Percentiles rank a stretch among this genome's conserved stretches.
These are phyloP conservation scores for Fusarium albosuccineum DNA, from an alignment of 2,329 filamentous ascomycete species.

Conservation along the genomic window DNA sequence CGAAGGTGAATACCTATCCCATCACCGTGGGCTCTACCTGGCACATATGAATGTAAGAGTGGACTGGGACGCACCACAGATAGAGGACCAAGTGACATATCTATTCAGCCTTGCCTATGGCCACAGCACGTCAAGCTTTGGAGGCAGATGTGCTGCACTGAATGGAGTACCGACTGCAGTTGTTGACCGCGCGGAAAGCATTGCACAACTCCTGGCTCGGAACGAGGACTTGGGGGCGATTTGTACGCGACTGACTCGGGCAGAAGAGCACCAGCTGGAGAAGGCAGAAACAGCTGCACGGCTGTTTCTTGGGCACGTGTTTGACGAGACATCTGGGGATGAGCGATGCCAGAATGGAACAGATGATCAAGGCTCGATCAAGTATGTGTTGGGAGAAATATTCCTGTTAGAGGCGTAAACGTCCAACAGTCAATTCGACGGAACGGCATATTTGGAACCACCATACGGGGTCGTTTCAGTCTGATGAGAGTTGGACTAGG, in stretches of 20 bases:
- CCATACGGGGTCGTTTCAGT: too few species aligned
- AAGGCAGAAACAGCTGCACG: constrained; percentile 74
- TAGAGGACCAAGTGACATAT: constrained; percentile 76
- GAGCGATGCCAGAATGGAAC: neutral
- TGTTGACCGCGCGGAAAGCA: constrained; percentile 79
- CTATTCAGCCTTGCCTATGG: constrained; percentile 79
- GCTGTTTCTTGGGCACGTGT: constrained; percentile 61
- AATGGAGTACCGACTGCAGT: constrained; percentile 83
- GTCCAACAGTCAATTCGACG: too few species aligned
- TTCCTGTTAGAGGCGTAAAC: constrained; percentile 16
- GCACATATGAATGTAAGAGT: constrained; percentile 80
- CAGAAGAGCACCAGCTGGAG: constrained; percentile 75
- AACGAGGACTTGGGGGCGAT: constrained; percentile 82
- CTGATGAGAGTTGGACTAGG: too few species aligned
- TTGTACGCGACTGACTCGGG: constrained; percentile 75
- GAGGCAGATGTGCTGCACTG: constrained; percentile 85
- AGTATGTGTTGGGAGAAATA: constrained; percentile 34
- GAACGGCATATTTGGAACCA: too few species aligned
- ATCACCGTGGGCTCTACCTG: constrained; percentile 66
- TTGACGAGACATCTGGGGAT: constrained; percentile 17
- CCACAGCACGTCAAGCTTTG: constrained; percentile 84
- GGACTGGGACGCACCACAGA: constrained; percentile 62
- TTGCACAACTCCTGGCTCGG: constrained; percentile 75
- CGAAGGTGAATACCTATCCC: constrained; percentile 68
- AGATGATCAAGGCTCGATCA: constrained; percentile 12